phyloP scores from a whole-genome alignment of 2,329 filamentous ascomycete genomes.

The Mollisia scopiformis region DNA sequence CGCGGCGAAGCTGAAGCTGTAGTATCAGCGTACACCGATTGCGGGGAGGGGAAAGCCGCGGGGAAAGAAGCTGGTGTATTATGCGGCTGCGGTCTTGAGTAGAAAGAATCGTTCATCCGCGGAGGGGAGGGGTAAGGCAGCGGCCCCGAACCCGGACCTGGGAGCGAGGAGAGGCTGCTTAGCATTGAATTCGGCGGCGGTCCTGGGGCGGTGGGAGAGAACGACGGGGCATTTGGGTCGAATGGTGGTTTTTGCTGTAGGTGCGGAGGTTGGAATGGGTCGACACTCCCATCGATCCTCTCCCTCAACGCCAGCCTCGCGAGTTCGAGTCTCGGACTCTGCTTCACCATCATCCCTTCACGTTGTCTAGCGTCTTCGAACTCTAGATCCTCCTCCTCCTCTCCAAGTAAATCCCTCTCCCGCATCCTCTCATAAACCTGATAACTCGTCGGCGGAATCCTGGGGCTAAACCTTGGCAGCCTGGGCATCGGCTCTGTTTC shows the following conservation, averaged over 20 bases:
- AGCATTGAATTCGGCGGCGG: conserved; percentile 13
- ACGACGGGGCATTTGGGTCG: conserved; percentile 25
- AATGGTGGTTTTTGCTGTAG: conserved; percentile 6
- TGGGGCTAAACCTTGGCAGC: conserved; percentile 30
- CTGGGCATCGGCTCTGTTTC: conserved; percentile 35
- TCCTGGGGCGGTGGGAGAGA: conserved; percentile 15
- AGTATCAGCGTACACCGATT: neutral
- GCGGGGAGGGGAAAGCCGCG: neutral
- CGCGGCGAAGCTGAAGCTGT: neutral
- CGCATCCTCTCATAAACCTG: conserved; percentile 25
- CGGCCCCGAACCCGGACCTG: neutral
- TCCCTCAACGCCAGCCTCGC: conserved; percentile 23
- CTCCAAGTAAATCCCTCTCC: conserved; percentile 5
- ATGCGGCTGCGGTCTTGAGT: conserved; percentile 3
- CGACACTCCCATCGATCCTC: conserved; percentile 9
- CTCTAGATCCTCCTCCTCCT: neutral
- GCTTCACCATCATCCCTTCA: conserved; percentile 5
- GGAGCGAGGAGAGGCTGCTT: conserved; percentile 5
- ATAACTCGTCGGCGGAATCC: conserved; percentile 28
- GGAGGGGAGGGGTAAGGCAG: neutral
- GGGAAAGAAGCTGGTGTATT: conserved; percentile 10
- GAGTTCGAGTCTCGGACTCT: conserved; percentile 27
- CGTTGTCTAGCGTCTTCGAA: neutral
- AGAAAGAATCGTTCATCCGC: neutral
- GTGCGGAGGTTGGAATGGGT: neutral